Percentiles rank a stretch among this genome's conserved stretches.
phyloP scores from a whole-genome alignment of 106 monocot genomes.

The Dendrobium huoshanense region DNA sequence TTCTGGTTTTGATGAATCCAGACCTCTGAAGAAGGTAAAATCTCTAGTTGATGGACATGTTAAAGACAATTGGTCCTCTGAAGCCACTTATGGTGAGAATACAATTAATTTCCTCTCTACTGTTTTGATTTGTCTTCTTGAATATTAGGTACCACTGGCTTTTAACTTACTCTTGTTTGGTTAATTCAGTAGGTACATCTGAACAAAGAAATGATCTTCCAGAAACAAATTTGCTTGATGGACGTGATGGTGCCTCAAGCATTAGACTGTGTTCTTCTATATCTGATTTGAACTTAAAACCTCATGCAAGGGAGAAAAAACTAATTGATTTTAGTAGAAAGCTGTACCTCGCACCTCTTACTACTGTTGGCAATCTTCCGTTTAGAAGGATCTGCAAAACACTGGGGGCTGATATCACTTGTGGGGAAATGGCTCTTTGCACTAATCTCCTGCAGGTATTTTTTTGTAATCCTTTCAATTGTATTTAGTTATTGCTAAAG shows the following conservation, averaged over 20 bases:
- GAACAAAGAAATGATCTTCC: neutral
- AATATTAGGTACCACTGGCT: neutral
- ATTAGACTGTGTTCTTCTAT: constrained; percentile 21
- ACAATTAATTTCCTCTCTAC: neutral
- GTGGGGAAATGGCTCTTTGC: constrained; percentile 98
- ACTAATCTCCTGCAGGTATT: constrained; percentile 88
- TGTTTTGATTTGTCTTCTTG: neutral
- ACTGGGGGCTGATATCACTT: constrained; percentile 89
- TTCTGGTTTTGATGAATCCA: constrained; percentile 23
- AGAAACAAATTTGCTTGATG: neutral
- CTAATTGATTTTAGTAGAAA: constrained; percentile 90
- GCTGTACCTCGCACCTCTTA: constrained; percentile 89
- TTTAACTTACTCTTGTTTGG: neutral
- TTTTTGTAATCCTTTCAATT: neutral
- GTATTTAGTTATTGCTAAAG: neutral
- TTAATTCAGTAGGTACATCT: neutral
- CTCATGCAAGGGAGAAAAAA: constrained; percentile 66
- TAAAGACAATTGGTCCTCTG: constrained; percentile 14
- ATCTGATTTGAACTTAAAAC: constrained; percentile 30
- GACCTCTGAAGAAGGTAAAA: constrained; percentile 68
- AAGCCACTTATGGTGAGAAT: constrained; percentile 28
- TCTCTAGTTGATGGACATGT: constrained; percentile 17
- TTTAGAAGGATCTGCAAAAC: constrained; percentile 84
- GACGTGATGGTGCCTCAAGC: constrained; percentile 10
- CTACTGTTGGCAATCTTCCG: constrained; percentile 96